Evolutionary conservation across 805 yeast genomes (phyloP).

Genomic region (Zygosaccharomyces bisporus): DNA sequence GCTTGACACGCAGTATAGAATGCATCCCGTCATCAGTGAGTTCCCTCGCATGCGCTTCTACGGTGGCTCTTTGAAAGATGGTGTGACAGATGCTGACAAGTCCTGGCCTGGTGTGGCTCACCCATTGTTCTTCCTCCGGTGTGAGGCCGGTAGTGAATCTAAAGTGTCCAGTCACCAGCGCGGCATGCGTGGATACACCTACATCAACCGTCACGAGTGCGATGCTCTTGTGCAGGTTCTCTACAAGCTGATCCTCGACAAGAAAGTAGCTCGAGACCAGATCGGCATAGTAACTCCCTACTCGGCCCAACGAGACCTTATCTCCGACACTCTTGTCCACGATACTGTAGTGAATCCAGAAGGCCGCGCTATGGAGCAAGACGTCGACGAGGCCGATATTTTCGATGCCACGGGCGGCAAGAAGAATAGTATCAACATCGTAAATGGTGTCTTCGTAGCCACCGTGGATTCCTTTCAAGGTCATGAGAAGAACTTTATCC

Average conservation of each 20-base stretch:
- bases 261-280: constrained; percentile 45
- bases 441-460: constrained; percentile 46
- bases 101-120: constrained; percentile 43
- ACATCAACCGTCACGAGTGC: constrained; percentile 54
- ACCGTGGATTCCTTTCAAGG: constrained; percentile 93
- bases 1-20: constrained; percentile 67
- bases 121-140: constrained; percentile 63
- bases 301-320: constrained; percentile 64
- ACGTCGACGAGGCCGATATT: constrained; percentile 60
- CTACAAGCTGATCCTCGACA: constrained; percentile 50
- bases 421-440: constrained; percentile 32
- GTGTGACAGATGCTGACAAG: constrained; percentile 54
- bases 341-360: constrained; percentile 57
- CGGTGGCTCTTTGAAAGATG: constrained; percentile 49
- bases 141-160: constrained; percentile 45
- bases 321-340: constrained; percentile 47
- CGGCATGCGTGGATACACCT: constrained; percentile 52
- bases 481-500: constrained; percentile 76
- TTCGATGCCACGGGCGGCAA: constrained; percentile 33
- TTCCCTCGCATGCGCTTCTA: constrained; percentile 55
- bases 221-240: constrained; percentile 45
- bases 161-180: constrained; percentile 44
- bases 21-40: constrained; percentile 61
- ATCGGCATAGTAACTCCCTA: constrained; percentile 75
- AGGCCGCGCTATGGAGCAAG: constrained; percentile 44